Base-by-base conservation (phyloP, 2,329 filamentous ascomycete genomes). In the Sporothrix dimorphospora region DNA sequence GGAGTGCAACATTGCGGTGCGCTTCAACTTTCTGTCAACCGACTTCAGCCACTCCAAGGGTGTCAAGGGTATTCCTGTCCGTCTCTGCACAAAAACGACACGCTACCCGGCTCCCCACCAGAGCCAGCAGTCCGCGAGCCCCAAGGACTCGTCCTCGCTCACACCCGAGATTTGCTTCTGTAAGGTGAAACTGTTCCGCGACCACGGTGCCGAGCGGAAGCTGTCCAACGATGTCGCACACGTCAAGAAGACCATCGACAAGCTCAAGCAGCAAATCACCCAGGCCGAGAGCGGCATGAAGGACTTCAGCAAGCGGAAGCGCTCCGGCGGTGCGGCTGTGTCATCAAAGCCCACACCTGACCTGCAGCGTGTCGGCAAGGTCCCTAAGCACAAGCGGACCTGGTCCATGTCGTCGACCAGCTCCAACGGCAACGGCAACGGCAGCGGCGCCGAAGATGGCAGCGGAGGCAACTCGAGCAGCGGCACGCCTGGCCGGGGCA, bases 11-110 rank as follows among this genome's bases (percentile, higher is more conserved):
- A 89, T 99, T 71, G 92, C 94, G 9, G 93, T 98, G 14, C 92
- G 96, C 61, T 99, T 98, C 86, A 99, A 99, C 82, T 99, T 99
- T 79, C 85, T 99, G 0, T 99, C 96, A 0, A 99, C 96, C 9
- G 96, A 99, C 79, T 99, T 98, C 80, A 98, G 95, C 80, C 96
- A 98, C 79, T 98, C 96, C 11, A 99, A 99, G 79, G 96, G 96
- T 61, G 96, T 99, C 66, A 99, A 98, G 82, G 96, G 96, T 47
- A 98, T 98, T 75, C 95, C 96, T 0, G 94, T 99, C 4, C 87
- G 96, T 71, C 87, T 98, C 0, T 98, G 95, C 80, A 90, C 94
- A 16, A 98, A 98, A 82, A 98, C 96, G 0, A 75, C 73, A 1
- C 68, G 59, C n/a, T 75, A 74, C 55, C 70, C 71, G 4, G 11